phyloP scores from a whole-genome alignment of 192 early-diverging fungal species.

The Coemansia sp. region DNA sequence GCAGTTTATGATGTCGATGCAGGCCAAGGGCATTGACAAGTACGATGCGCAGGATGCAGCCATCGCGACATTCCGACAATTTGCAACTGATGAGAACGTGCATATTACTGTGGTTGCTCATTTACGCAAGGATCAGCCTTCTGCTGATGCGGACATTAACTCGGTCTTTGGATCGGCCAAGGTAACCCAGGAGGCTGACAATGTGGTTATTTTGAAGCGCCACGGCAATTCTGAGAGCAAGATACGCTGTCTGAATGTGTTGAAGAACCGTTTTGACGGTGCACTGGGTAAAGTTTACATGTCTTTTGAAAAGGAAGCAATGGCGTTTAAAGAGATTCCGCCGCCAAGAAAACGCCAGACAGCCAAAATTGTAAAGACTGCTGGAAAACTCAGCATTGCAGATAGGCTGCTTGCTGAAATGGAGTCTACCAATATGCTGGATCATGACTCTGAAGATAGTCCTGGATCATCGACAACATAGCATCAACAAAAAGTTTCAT shows the following conservation, averaged over 20 bases:
- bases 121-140: slow-evolving; percentile 61
- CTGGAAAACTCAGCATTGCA: slow-evolving; percentile 29
- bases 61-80: slow-evolving; percentile 60
- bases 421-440: slow-evolving; percentile 8
- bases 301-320: slow-evolving; percentile 37
- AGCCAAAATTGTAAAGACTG: slow-evolving; percentile 28
- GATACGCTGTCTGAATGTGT: slow-evolving; percentile 59
- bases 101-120: slow-evolving; percentile 74
- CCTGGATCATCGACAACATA: slow-evolving; percentile 5
- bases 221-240: slow-evolving; percentile 40
- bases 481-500: not conserved
- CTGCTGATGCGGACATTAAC: slow-evolving; percentile 63
- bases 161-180: slow-evolving; percentile 73
- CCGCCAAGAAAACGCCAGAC: slow-evolving; percentile 44
- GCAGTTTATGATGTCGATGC: slow-evolving; percentile 74
- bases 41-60: slow-evolving; percentile 71
- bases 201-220: slow-evolving; percentile 67
- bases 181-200: slow-evolving; percentile 75
- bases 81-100: slow-evolving; percentile 67
- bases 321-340: slow-evolving; percentile 42
- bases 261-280: slow-evolving; percentile 73
- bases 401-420: slow-evolving; percentile 31
- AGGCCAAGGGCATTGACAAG: slow-evolving; percentile 61
- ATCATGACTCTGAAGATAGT: not conserved
- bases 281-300: slow-evolving; percentile 61